phyloP scores from a whole-genome alignment of 331 rosid genomes.

The Quercus lobata region DNA sequence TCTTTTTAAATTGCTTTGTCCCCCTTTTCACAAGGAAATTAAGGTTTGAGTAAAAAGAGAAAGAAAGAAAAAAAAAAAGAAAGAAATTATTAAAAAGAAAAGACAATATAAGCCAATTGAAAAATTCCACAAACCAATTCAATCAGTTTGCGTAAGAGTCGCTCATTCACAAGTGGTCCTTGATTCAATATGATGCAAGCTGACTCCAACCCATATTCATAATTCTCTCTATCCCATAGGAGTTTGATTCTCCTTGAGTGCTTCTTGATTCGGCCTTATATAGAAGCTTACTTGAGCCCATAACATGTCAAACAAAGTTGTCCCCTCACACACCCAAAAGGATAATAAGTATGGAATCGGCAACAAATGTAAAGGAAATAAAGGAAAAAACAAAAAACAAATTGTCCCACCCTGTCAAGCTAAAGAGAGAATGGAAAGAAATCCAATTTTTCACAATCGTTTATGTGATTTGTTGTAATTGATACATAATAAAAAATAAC shows the following conservation, averaged over 20 bases:
- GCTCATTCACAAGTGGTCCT: conserved; percentile 1
- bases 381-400: no score
- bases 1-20: background rate
- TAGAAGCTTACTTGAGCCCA: background rate
- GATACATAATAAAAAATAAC: no score
- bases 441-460: background rate
- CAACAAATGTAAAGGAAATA: background rate
- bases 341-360: background rate
- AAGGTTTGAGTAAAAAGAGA: background rate
- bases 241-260: background rate
- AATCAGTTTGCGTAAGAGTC: background rate
- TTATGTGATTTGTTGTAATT: no score
- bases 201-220: background rate
- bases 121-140: background rate
- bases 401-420: background rate
- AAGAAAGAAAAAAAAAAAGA: background rate
- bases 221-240: no score
- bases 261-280: background rate
- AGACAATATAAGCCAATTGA: background rate
- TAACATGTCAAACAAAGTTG: background rate
- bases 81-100: background rate
- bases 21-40: background rate
- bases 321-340: background rate
- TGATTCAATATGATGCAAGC: conserved; percentile 8
- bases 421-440: background rate